A percentile compares a stretch with the other conserved stretches of the same genome.
Conservation (phyloP, 1,284 basidiomycete genomes). For the Ustilago curta region DNA sequence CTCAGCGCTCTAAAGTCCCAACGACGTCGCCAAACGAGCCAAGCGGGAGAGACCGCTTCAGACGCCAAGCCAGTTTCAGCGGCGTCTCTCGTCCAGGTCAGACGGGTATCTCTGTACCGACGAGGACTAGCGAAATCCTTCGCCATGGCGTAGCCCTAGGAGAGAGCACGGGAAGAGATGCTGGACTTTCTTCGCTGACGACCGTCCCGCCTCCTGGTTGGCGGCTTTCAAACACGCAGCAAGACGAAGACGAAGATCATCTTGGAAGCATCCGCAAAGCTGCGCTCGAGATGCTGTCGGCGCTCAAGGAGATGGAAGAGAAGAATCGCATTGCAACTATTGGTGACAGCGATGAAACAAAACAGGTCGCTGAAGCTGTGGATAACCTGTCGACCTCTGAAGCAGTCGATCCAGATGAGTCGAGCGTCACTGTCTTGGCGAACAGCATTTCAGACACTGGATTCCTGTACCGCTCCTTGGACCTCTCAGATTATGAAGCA, state of each 20-base stretch:
- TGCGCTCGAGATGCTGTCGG: slow-evolving; percentile 80
- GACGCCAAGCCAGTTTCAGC: slow-evolving; percentile 51
- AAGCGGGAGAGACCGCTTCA: slow-evolving; percentile 38
- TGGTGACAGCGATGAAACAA: slow-evolving; percentile 4
- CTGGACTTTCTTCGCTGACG: not conserved
- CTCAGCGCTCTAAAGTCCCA: slow-evolving; percentile 20
- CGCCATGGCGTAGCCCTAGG: slow-evolving; percentile 8
- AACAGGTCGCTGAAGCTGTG: not conserved
- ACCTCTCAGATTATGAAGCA: slow-evolving; percentile 73
- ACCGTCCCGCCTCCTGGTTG: not conserved
- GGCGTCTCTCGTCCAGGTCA: slow-evolving; percentile 32
- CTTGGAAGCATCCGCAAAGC: slow-evolving; percentile 77
- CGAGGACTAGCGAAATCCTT: slow-evolving; percentile 23
- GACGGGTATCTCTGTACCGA: slow-evolving; percentile 9
- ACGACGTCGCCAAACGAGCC: slow-evolving; percentile 28
- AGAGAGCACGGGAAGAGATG: not conserved
- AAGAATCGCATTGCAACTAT: slow-evolving; percentile 46
- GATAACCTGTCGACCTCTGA: not conserved
- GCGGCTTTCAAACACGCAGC: not conserved
- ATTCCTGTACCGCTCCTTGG: slow-evolving; percentile 79
- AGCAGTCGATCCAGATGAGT: slow-evolving; percentile 20
- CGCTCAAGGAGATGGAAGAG: slow-evolving; percentile 74
- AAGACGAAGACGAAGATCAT: slow-evolving; percentile 71
- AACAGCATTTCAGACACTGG: slow-evolving; percentile 70
- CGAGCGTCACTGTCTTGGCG: not conserved